phyloP scores from a whole-genome alignment of 306 rosid species.

The Datisca glomerata region DNA sequence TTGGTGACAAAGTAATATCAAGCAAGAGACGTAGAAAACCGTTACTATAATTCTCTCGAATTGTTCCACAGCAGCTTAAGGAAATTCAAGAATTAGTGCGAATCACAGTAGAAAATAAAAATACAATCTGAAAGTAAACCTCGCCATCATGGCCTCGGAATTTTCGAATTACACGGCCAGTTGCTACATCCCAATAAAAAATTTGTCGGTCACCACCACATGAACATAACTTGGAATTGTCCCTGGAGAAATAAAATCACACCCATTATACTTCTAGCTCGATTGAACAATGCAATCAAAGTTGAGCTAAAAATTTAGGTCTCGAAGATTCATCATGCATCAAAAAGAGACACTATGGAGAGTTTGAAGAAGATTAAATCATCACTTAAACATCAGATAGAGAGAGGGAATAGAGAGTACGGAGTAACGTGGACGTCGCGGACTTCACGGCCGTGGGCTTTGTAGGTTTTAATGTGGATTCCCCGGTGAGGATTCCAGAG shows the following conservation, averaged over 20 bases:
- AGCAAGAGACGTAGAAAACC: too few species aligned
- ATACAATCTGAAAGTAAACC: constrained; percentile 4
- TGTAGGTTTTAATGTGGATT: constrained; percentile 81
- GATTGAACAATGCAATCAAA: not conserved
- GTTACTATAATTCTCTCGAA: too few species aligned
- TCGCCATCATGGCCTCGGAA: constrained; percentile 88
- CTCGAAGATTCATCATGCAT: too few species aligned
- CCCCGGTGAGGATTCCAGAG: constrained; percentile 98
- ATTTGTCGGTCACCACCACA: constrained; percentile 87
- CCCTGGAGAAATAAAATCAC: constrained; percentile 23
- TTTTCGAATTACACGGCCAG: constrained; percentile 73
- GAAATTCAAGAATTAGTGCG: not conserved
- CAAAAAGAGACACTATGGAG: too few species aligned
- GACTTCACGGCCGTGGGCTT: constrained; percentile 86
- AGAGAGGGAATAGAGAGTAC: constrained; percentile 18
- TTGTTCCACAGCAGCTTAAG: too few species aligned
- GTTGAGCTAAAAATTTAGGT: not conserved
- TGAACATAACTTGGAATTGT: constrained; percentile 72
- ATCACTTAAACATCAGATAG: not conserved
- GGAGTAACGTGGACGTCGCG: constrained; percentile 74
- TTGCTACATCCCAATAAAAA: constrained; percentile 84
- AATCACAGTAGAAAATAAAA: not conserved
- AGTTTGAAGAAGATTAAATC: too few species aligned
- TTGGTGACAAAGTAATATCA: not conserved
- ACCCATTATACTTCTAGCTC: too few species aligned